Evolutionary conservation across 78 protist species (phyloP).

Genomic region (Protostelium mycophagum): DNA sequence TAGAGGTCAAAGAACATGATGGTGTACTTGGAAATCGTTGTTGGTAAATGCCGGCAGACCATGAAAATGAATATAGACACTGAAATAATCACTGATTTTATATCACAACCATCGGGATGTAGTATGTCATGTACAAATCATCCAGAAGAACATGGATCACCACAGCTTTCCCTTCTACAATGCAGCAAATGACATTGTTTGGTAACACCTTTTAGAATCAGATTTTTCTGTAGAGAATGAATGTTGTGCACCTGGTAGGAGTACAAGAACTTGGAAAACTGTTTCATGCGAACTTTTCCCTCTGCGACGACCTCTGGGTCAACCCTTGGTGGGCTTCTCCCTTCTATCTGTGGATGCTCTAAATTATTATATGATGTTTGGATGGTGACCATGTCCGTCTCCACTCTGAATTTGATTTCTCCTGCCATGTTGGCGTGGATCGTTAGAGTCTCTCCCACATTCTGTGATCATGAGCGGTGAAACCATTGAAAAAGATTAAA

Average conservation of each 20-base stretch:
- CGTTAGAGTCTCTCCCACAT: background rate
- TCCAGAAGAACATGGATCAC: constrained; percentile 3
- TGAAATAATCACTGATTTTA: background rate
- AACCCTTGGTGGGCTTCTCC: background rate
- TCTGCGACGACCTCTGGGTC: background rate
- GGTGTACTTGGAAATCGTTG: too few species aligned
- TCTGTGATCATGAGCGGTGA: background rate
- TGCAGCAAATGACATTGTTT: background rate
- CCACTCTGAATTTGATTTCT: background rate
- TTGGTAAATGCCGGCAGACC: too few species aligned
- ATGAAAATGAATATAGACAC: too few species aligned
- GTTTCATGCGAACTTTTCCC: background rate
- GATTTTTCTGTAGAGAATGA: too few species aligned
- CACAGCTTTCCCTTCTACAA: constrained; percentile 1
- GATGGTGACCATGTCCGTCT: background rate
- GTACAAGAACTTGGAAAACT: background rate
- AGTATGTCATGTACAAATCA: constrained; percentile 3
- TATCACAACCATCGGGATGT: background rate
- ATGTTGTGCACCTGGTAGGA: background rate
- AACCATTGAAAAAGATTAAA: too few species aligned
- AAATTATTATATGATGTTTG: background rate
- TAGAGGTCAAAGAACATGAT: too few species aligned
- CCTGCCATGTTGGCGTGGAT: constrained; percentile 6
- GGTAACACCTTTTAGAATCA: background rate
- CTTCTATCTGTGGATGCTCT: constrained; percentile 3